A percentile compares a stretch with the other conserved stretches of the same genome.
These are phyloP conservation scores for Colletotrichum cordylinicola DNA, from an alignment of 2,329 filamentous ascomycete genomes.

Conservation along the genomic window DNA sequence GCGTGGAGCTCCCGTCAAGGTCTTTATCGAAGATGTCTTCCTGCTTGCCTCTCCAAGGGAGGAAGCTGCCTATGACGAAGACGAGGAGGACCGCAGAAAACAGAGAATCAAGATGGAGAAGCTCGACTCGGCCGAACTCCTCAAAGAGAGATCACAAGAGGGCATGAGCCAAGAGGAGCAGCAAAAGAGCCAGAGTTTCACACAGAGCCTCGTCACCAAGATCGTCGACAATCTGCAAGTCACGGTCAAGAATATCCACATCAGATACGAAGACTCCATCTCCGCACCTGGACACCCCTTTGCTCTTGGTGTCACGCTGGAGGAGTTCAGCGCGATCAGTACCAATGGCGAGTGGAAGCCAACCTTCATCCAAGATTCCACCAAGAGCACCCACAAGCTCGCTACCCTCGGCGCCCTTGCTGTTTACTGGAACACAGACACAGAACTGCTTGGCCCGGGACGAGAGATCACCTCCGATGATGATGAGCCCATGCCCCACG, in stretches of 20 bases:
- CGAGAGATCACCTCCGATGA: conserved; percentile 70
- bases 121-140: conserved; percentile 91
- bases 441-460: conserved; percentile 80
- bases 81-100: conserved; percentile 85
- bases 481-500: conserved; percentile 70
- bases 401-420: conserved; percentile 89
- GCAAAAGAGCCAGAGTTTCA: conserved; percentile 97
- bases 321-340: conserved; percentile 96
- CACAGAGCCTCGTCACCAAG: conserved; percentile 90
- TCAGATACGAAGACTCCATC: conserved; percentile 97
- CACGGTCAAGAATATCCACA: conserved; percentile 96
- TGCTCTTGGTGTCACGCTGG: conserved; percentile 87
- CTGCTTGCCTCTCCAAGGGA: conserved; percentile 94
- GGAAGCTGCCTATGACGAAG: conserved; percentile 90
- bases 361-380: conserved; percentile 91
- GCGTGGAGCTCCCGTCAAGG: conserved; percentile 89
- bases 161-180: conserved; percentile 95
- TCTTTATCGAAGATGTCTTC: conserved; percentile 97
- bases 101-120: conserved; percentile 99
- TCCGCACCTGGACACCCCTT: conserved; percentile 95
- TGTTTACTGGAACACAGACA: conserved; percentile 98
- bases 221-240: conserved; percentile 99
- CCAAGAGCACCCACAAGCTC: conserved; percentile 87
- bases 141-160: conserved; percentile 92
- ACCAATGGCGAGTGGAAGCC: conserved; percentile 95